Conservation (phyloP, 495 filamentous ascomycete genomes). For the Xylaria acuta region DNA sequence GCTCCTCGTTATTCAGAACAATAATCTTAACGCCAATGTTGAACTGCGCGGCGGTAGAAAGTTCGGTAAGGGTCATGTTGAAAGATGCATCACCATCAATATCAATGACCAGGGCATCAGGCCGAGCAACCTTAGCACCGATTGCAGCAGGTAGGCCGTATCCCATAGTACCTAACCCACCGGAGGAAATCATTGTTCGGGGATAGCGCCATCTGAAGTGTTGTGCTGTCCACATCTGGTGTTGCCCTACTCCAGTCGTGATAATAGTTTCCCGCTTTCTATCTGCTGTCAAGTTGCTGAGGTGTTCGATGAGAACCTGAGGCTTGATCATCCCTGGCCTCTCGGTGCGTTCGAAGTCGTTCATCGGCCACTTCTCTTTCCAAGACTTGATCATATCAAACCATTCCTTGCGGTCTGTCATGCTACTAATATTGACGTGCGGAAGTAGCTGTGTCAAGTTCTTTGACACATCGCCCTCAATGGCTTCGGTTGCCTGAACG, state of each 20-base stretch:
- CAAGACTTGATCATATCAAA: conserved; percentile 85
- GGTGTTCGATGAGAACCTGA: conserved; percentile 81
- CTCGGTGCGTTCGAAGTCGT: conserved; percentile 72
- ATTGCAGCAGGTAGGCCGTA: conserved; percentile 92
- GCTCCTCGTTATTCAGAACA: conserved; percentile 94
- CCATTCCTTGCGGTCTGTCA: conserved; percentile 78
- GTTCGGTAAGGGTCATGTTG: conserved; percentile 92
- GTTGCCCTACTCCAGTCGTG: conserved; percentile 90
- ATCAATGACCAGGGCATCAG: conserved; percentile 86
- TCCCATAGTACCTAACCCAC: conserved; percentile 94
- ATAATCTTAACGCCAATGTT: conserved; percentile 92
- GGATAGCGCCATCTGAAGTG: conserved; percentile 91
- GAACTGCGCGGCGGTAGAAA: conserved; percentile 89
- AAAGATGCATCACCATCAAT: conserved; percentile 98
- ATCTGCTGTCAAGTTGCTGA: conserved; percentile 73
- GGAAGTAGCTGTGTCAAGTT: conserved; percentile 81
- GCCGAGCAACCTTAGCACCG: conserved; percentile 88
- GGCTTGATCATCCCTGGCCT: conserved; percentile 81
- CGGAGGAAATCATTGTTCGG: conserved; percentile 88
- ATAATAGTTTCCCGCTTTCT: conserved; percentile 84
- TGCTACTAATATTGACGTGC: conserved; percentile 60
- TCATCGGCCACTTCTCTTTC: conserved; percentile 85
- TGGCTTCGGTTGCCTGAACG: conserved; percentile 79
- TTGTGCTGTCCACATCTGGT: conserved; percentile 98
- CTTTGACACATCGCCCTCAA: conserved; percentile 73